Conservation (phyloP, 139 green algal genomes). For the Pseudopediastrum boryanum region DNA sequence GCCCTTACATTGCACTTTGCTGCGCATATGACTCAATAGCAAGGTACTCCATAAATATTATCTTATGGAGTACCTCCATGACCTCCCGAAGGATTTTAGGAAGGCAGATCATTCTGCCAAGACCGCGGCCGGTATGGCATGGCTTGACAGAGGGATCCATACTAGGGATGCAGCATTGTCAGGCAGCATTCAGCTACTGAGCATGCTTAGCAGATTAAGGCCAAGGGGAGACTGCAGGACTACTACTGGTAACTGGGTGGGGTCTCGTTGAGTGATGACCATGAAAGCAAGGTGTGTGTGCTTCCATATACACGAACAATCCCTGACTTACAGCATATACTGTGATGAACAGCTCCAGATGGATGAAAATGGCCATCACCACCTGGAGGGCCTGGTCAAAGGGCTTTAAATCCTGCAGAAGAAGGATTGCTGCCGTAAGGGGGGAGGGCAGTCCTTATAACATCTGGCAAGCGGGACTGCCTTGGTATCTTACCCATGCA, state of each 20-base stretch:
- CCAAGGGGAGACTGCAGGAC: not conserved
- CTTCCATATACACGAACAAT: not conserved
- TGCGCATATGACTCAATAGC: constrained; percentile 29
- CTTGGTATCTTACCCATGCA: constrained; percentile 26
- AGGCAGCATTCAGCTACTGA: not conserved
- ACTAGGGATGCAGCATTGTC: not conserved
- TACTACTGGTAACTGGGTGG: not conserved
- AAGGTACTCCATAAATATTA: not conserved
- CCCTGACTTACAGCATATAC: constrained; percentile 26
- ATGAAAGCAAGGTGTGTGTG: not conserved
- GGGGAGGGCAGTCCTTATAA: not conserved
- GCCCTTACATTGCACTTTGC: not conserved
- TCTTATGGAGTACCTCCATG: no score
- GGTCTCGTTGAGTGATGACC: not conserved
- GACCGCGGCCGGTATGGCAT: no score
- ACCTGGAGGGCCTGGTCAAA: constrained; percentile 43
- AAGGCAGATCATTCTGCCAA: no score
- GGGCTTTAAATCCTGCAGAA: constrained; percentile 22
- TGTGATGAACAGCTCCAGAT: constrained; percentile 31
- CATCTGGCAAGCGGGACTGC: not conserved
- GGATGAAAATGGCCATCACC: constrained; percentile 29
- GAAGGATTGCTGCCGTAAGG: not conserved
- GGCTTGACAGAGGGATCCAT: not conserved
- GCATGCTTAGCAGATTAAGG: no score
- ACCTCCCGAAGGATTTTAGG: no score